phyloP scores from a whole-genome alignment of 257 asterid genomes.

The Nicotiana otophora region DNA sequence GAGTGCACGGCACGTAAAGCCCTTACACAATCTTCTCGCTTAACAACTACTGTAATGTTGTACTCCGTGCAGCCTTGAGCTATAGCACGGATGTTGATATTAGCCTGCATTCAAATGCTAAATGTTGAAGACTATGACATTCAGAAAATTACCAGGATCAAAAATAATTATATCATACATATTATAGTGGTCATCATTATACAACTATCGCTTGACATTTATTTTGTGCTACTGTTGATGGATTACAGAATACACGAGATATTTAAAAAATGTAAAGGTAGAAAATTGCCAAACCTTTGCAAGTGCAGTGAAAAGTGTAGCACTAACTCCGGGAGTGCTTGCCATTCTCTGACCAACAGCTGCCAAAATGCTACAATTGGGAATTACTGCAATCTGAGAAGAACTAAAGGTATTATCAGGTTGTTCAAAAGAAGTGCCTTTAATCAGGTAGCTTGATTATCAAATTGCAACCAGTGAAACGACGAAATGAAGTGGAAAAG shows the following conservation, averaged over 20 bases:
- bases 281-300: slow-evolving; percentile 65
- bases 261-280: background rate
- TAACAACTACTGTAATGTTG: slow-evolving; percentile 85
- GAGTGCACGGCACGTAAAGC: slow-evolving; percentile 98
- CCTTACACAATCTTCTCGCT: slow-evolving; percentile 88
- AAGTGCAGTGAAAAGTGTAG: slow-evolving; percentile 91
- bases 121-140: slow-evolving; percentile 6
- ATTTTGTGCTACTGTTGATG: background rate
- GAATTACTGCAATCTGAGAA: slow-evolving; percentile 83
- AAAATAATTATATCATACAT: background rate
- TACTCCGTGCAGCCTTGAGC: slow-evolving; percentile 99
- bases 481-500: background rate
- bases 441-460: background rate
- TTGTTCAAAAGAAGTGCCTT: slow-evolving; percentile 5
- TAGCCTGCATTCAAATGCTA: slow-evolving; percentile 63
- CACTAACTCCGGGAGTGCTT: slow-evolving; percentile 99
- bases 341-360: slow-evolving; percentile 99
- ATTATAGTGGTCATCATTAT: background rate
- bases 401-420: background rate
- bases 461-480: background rate
- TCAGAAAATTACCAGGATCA: background rate
- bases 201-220: background rate
- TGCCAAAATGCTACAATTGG: slow-evolving; percentile 95
- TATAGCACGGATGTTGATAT: slow-evolving; percentile 91
- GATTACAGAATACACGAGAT: background rate